Conservation (phyloP, 495 filamentous ascomycete species). For the Trichoderma virens region DNA sequence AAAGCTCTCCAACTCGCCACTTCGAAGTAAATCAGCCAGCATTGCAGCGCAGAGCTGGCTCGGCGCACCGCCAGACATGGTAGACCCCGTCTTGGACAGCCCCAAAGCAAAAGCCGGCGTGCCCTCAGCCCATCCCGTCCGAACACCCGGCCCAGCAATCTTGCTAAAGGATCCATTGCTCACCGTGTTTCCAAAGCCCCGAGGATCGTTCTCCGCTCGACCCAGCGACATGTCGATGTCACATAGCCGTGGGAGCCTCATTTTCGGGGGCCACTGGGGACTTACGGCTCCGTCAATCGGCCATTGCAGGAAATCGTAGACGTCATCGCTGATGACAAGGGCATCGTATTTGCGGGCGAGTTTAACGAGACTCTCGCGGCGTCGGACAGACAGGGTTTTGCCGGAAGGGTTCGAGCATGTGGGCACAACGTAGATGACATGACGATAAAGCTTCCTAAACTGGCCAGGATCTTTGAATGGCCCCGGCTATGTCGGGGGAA, state of each 20-base stretch:
- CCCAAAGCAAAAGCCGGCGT: conserved; percentile 59
- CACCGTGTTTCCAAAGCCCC: conserved; percentile 62
- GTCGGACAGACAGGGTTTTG: conserved; percentile 58
- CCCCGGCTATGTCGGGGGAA: conserved; percentile 8
- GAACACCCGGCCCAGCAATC: conserved; percentile 66
- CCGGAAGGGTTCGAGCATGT: conserved; percentile 78
- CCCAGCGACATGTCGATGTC: conserved; percentile 58
- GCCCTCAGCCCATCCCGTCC: conserved; percentile 79
- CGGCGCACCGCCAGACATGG: conserved; percentile 67
- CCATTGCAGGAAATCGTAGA: conserved; percentile 86
- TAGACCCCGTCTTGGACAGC: conserved; percentile 60
- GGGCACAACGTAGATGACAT: conserved; percentile 77
- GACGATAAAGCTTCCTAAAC: conserved; percentile 63
- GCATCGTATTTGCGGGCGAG: conserved; percentile 69
- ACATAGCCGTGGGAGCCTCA: conserved; percentile 56
- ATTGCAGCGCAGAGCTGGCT: conserved; percentile 63
- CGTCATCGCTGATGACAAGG: conserved; percentile 76
- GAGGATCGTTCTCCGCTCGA: conserved; percentile 31
- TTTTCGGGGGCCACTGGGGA: conserved; percentile 8
- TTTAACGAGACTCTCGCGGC: conserved; percentile 53
- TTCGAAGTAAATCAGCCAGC: conserved; percentile 48
- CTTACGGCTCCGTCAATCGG: conserved; percentile 21
- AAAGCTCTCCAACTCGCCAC: conserved; percentile 34
- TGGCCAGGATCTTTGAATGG: conserved; percentile 26
- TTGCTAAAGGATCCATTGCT: conserved; percentile 84